phyloP scores from a whole-genome alignment of 1,139 yeast genomes.

The Suhomyces coccinellae region DNA sequence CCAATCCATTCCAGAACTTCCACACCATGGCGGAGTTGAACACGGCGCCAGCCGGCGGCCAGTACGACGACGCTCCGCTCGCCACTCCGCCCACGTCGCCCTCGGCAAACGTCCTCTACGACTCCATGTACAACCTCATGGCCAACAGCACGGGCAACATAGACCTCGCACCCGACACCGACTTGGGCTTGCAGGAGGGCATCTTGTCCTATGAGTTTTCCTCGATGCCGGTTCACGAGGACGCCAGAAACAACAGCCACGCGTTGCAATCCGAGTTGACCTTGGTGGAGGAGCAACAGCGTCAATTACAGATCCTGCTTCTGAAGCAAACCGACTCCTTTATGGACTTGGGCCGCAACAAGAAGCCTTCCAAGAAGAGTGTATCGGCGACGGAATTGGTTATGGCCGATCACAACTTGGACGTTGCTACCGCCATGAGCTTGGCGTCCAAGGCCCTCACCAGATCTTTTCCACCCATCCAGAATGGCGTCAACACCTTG shows the following conservation, averaged over 20 bases:
- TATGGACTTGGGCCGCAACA: neutral
- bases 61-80: neutral
- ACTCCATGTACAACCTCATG: conserved; percentile 1
- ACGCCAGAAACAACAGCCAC: neutral
- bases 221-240: conserved; percentile 1
- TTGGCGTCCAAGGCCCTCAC: conserved; percentile 16
- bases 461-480: conserved; percentile 4
- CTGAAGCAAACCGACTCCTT: conserved; percentile 2
- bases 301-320: conserved; percentile 7
- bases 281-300: conserved; percentile 8
- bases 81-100: conserved; percentile 11
- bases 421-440: conserved; percentile 16
- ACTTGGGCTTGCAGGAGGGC: conserved; percentile 7
- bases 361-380: neutral
- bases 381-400: conserved; percentile 3
- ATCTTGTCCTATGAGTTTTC: conserved; percentile 9
- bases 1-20: neutral
- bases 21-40: neutral
- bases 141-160: neutral
- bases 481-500: neutral
- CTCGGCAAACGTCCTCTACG: conserved; percentile 2
- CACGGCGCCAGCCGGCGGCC: too few relatives aligned
- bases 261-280: conserved; percentile 4
- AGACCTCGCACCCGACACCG: neutral
- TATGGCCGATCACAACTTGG: conserved; percentile 9